Evolutionary conservation across 305 asterid genomes (phyloP).

Genomic region (Caryopteris hybrid): DNA sequence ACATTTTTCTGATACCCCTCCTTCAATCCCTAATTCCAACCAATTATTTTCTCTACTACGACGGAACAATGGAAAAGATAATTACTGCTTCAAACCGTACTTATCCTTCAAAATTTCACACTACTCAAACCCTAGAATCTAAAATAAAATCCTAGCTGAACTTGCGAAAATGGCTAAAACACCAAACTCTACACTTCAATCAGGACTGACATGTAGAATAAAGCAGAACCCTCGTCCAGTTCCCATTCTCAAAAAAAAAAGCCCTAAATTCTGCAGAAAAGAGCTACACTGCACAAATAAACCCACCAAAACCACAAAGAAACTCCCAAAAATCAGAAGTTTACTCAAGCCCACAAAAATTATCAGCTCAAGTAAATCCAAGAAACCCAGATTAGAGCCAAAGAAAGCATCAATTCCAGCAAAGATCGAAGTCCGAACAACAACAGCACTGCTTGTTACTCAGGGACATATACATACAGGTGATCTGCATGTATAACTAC

Average conservation of each 20-base stretch:
- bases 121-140: conserved; percentile 9
- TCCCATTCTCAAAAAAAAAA: conserved; percentile 24
- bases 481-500: conserved; percentile 9
- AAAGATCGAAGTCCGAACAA: conserved; percentile 19
- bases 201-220: conserved; percentile 21
- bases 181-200: conserved; percentile 21
- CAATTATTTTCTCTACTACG: background rate
- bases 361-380: background rate
- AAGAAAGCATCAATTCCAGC: conserved; percentile 26
- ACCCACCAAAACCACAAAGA: conserved; percentile 7
- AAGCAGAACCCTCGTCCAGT: conserved; percentile 13
- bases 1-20: conserved; percentile 43
- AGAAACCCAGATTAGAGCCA: background rate
- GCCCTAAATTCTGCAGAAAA: conserved; percentile 31
- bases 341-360: conserved; percentile 3
- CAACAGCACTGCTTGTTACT: background rate
- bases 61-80: conserved; percentile 9
- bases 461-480: background rate
- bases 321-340: background rate
- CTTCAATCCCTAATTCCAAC: background rate
- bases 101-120: background rate
- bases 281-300: conserved; percentile 1
- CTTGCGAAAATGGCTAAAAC: conserved; percentile 8
- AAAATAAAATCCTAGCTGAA: background rate
- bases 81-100: conserved; percentile 9